Conservation (phyloP, 1,284 basidiomycete species). For the Rhodotorula sp. region DNA sequence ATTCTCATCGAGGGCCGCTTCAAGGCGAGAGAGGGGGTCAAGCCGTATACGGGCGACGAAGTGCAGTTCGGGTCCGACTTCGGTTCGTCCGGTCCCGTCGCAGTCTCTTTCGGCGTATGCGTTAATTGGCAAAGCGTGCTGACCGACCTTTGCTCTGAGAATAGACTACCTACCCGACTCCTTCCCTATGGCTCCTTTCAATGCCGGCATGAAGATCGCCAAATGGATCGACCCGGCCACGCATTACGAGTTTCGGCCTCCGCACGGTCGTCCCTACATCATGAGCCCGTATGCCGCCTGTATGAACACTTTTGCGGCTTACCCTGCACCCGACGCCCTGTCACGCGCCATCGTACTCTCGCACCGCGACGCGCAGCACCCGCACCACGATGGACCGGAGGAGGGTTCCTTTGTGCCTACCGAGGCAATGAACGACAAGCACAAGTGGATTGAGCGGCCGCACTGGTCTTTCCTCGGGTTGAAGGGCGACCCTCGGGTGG, state of each 20-base stretch:
- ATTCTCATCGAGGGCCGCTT: slow-evolving; percentile 55
- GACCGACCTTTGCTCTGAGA: neutral
- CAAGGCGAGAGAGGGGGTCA: slow-evolving; percentile 44
- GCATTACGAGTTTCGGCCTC: slow-evolving; percentile 48
- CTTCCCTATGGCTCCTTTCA: slow-evolving; percentile 44
- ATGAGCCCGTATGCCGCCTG: slow-evolving; percentile 54
- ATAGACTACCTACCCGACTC: slow-evolving; percentile 30
- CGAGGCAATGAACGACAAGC: slow-evolving; percentile 42
- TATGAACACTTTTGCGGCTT: slow-evolving; percentile 51
- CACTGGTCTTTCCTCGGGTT: slow-evolving; percentile 54
- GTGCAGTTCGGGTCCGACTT: slow-evolving; percentile 46
- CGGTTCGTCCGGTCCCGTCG: neutral
- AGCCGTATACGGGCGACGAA: slow-evolving; percentile 46
- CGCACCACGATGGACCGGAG: slow-evolving; percentile 40
- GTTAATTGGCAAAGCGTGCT: neutral
- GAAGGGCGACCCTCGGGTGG: slow-evolving; percentile 32
- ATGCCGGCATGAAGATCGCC: slow-evolving; percentile 53
- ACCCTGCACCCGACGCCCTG: slow-evolving; percentile 29
- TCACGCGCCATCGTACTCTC: slow-evolving; percentile 30
- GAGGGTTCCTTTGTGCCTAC: slow-evolving; percentile 50
- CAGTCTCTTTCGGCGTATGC: neutral
- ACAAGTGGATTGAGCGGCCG: slow-evolving; percentile 44
- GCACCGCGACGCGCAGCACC: slow-evolving; percentile 26
- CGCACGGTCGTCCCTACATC: slow-evolving; percentile 52
- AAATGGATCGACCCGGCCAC: slow-evolving; percentile 51